These are phyloP conservation scores for Botrytis sinoallii DNA, from an alignment of 2,329 filamentous ascomycete genomes.

Conservation along the genomic window DNA sequence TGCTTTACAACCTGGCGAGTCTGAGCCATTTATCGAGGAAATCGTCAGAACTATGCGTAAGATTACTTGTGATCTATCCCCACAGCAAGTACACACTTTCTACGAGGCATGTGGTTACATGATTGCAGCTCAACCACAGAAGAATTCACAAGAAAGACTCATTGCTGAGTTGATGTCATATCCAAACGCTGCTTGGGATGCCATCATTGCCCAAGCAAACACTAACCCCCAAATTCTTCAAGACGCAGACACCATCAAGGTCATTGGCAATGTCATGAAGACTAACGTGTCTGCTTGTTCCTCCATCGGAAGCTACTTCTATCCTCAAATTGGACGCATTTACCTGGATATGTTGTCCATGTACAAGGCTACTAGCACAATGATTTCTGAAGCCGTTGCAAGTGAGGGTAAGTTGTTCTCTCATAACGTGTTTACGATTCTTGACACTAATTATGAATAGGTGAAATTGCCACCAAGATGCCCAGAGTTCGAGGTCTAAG, in stretches of 20 bases:
- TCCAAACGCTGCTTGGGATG: slow-evolving; percentile 92
- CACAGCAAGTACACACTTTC: slow-evolving; percentile 97
- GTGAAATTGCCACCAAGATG: slow-evolving; percentile 93
- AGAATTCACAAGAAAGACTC: slow-evolving; percentile 86
- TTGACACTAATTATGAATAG: slow-evolving; percentile 46
- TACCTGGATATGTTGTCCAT: slow-evolving; percentile 99
- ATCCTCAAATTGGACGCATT: slow-evolving; percentile 94
- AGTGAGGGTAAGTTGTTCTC: slow-evolving; percentile 62
- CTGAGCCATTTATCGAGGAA: slow-evolving; percentile 96
- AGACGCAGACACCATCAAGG: slow-evolving; percentile 92
- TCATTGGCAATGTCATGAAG: slow-evolving; percentile 99
- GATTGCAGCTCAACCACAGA: slow-evolving; percentile 97
- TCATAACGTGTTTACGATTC: not conserved
- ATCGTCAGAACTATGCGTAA: slow-evolving; percentile 94
- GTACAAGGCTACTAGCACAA: slow-evolving; percentile 94
- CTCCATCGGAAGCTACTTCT: slow-evolving; percentile 95
- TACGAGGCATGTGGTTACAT: slow-evolving; percentile 99
- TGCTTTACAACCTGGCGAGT: slow-evolving; percentile 88
- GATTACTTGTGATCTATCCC: slow-evolving; percentile 91
- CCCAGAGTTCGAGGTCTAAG: slow-evolving; percentile 91
- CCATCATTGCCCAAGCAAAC: slow-evolving; percentile 86
- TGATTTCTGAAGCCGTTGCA: slow-evolving; percentile 90
- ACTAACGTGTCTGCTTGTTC: slow-evolving; percentile 98
- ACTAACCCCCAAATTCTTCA: slow-evolving; percentile 82
- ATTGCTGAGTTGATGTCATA: slow-evolving; percentile 90